Percentiles rank a stretch among this genome's conserved stretches.
These are phyloP conservation scores for Apiospora hydei DNA, from an alignment of 2,329 filamentous ascomycete species.

Conservation along the genomic window DNA sequence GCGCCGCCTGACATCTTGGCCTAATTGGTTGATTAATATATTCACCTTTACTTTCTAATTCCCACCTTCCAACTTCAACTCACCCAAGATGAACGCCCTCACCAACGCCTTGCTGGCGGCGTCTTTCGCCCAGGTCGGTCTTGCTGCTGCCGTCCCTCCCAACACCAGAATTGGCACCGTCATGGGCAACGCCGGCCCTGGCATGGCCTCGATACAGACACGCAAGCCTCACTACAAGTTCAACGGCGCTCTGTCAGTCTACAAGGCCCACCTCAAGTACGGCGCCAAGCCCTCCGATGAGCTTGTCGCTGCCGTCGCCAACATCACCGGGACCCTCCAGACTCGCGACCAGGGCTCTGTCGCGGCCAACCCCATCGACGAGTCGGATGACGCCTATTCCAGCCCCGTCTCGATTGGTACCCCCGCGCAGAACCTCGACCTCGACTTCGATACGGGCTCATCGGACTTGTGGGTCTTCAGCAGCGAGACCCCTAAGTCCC, in stretches of 20 bases:
- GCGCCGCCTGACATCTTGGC: slow-evolving; percentile 15
- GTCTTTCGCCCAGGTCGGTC: slow-evolving; percentile 29
- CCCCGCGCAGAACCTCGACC: slow-evolving; percentile 42
- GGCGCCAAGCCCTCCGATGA: slow-evolving; percentile 28
- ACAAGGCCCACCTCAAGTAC: slow-evolving; percentile 32
- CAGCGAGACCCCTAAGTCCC: slow-evolving; percentile 33
- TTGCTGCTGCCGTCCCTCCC: slow-evolving; percentile 30
- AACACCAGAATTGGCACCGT: slow-evolving; percentile 22
- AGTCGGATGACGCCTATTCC: slow-evolving; percentile 42
- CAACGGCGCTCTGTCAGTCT: slow-evolving; percentile 31
- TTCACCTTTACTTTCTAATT: background rate
- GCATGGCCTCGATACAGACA: slow-evolving; percentile 30
- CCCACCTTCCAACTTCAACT: background rate
- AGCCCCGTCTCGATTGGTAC: slow-evolving; percentile 43
- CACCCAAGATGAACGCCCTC: slow-evolving; percentile 28
- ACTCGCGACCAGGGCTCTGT: slow-evolving; percentile 35
- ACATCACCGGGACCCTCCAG: slow-evolving; percentile 27
- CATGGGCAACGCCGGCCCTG: slow-evolving; percentile 25
- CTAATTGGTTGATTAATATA: background rate
- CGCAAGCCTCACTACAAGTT: slow-evolving; percentile 30
- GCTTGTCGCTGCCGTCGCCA: slow-evolving; percentile 30
- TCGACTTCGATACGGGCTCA: slow-evolving; percentile 46
- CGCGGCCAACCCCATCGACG: slow-evolving; percentile 36
- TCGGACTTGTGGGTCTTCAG: slow-evolving; percentile 47
- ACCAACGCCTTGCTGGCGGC: slow-evolving; percentile 31